Conservation (phyloP, 2,329 filamentous ascomycete genomes). For the Aureobasidium leucospermi region DNA sequence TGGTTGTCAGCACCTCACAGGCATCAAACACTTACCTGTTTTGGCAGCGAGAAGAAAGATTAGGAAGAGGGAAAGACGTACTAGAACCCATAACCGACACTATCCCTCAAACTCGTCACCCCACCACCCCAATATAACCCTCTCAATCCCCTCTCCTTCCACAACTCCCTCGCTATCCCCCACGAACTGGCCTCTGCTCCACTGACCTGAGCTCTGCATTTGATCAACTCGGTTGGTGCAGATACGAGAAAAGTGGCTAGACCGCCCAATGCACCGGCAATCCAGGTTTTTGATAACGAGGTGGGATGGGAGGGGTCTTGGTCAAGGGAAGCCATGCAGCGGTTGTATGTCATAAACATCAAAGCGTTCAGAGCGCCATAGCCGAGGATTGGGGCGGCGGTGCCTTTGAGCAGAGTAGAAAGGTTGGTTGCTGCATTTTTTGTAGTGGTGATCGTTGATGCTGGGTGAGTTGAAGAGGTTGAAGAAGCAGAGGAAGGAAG, state of each 20-base stretch:
- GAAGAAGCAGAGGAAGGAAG: not conserved
- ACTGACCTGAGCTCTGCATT: conserved; percentile 76
- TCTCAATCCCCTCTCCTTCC: conserved; percentile 41
- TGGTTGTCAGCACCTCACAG: not conserved
- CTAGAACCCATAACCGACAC: conserved; percentile 95
- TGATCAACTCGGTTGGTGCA: conserved; percentile 83
- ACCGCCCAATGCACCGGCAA: conserved; percentile 73
- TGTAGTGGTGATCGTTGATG: not conserved
- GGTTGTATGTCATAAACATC: conserved; percentile 86
- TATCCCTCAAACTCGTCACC: conserved; percentile 76
- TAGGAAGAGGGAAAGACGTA: conserved; percentile 30
- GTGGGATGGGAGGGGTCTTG: conserved; percentile 14
- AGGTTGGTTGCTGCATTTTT: conserved; percentile 15
- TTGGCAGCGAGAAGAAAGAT: not conserved
- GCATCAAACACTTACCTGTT: too few relatives aligned
- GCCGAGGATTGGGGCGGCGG: conserved; percentile 76
- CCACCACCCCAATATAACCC: conserved; percentile 76
- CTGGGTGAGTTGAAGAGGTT: not conserved
- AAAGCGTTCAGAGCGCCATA: conserved; percentile 89
- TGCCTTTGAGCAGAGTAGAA: conserved; percentile 45
- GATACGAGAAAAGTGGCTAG: conserved; percentile 80
- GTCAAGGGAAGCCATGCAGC: conserved; percentile 58
- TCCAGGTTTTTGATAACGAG: conserved; percentile 52
- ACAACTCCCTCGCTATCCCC: conserved; percentile 25
- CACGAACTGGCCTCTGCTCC: conserved; percentile 21